These are phyloP conservation scores for Rutstroemia sp. DNA, from an alignment of 2,329 filamentous ascomycete genomes.

Conservation along the genomic window DNA sequence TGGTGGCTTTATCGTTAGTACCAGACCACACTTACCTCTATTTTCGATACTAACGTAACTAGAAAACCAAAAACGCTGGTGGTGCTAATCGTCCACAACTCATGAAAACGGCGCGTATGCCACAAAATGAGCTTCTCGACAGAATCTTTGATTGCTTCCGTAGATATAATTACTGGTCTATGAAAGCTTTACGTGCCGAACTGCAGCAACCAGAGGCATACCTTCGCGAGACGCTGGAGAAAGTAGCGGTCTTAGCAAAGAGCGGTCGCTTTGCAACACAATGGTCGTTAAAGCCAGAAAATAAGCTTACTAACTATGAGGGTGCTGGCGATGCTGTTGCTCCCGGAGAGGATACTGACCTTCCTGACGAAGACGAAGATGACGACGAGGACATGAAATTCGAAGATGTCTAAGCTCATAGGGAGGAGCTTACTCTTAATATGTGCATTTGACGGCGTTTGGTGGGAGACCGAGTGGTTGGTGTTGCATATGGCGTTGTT, in stretches of 20 bases:
- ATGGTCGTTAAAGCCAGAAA: constrained; percentile 73
- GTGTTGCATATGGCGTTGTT: constrained; percentile 2
- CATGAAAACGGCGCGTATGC: constrained; percentile 84
- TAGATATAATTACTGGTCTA: constrained; percentile 86
- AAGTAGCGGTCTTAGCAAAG: constrained; percentile 76
- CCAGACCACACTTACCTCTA: not conserved
- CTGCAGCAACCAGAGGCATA: constrained; percentile 90
- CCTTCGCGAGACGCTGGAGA: constrained; percentile 75
- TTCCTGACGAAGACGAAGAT: constrained; percentile 50
- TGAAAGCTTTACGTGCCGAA: constrained; percentile 71
- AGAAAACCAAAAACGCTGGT: constrained; percentile 44
- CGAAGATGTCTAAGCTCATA: constrained; percentile 55
- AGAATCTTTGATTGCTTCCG: constrained; percentile 77
- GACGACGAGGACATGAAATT: constrained; percentile 64
- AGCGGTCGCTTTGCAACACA: constrained; percentile 78
- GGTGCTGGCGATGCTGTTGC: constrained; percentile 44
- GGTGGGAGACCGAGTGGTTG: not conserved
- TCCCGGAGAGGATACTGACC: constrained; percentile 39
- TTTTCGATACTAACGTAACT: constrained; percentile 5
- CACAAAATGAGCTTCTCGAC: constrained; percentile 81
- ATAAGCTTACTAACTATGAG: constrained; percentile 46
- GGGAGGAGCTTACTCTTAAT: not conserved
- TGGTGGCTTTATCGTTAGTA: constrained; percentile 50
- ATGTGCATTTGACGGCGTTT: constrained; percentile 7
- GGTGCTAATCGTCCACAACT: constrained; percentile 59